Base-by-base conservation (phyloP, 106 monocot genomes). In the Gastrodia elata region DNA sequence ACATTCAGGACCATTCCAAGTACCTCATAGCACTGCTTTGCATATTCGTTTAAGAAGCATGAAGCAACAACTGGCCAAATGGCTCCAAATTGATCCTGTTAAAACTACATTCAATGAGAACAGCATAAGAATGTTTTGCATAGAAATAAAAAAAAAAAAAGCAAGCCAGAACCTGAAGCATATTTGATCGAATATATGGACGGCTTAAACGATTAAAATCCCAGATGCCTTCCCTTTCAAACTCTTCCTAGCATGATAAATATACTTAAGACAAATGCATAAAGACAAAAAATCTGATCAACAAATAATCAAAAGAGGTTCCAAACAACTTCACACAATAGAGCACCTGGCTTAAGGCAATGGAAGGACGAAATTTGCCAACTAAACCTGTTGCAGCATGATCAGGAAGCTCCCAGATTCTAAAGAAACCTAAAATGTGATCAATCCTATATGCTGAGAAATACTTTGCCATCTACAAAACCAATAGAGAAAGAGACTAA, bases 371-470 rank as follows among this genome's bases (percentile, higher is more conserved):
- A 52, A 95, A 95, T 74, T 86, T 91, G 24, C 95, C 95, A 71
- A 95, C 73, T 68, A 95, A 77, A 73, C 95, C 95, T 72, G 89
- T 87, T 68, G 81, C 40, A 48, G 91, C 87, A 95, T 95, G 91
- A 37, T 86, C 87, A 68, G 91, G 89, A 74, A 95, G 87, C 73
- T 92, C 91, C 95, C 95, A 95, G 56, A 95, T 91, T 78, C 95
- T 83, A 84, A 95, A 95, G 80, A 95, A 95, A 38, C 95, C 95
- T 67, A 95, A 82, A 32, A 95, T 95, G 34, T 95, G 95, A 75
- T 95, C 95, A 71, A 95, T 95, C 72, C 95, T 87, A 61, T 89
- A 95, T 24, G 91, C 91, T 41, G 89, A 82, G 78, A 95, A 95
- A 70, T 91, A 95, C 41, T 95, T 91, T 13, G 80, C 85, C 95